phyloP scores from a whole-genome alignment of 768 basidiomycete species.

The Boletellus ananiceps region DNA sequence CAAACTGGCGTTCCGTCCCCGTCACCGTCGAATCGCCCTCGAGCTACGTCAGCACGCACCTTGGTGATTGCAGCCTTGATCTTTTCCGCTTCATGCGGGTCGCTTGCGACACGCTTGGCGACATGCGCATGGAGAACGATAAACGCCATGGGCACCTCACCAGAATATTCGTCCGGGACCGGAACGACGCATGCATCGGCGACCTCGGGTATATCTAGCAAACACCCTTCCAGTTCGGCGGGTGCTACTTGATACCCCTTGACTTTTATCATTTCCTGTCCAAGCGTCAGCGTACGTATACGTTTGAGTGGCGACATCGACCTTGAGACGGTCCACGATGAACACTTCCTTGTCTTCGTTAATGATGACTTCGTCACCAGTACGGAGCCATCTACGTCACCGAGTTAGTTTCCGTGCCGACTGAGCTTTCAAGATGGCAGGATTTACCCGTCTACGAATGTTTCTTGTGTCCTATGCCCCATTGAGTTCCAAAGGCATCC shows the following conservation, averaged over 20 bases:
- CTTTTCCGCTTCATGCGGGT: conserved; percentile 26
- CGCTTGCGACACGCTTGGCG: conserved; percentile 29
- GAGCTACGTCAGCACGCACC: conserved; percentile 29
- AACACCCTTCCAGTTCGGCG: conserved; percentile 64
- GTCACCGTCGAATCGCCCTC: conserved; percentile 3
- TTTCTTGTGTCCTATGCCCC: conserved; percentile 53
- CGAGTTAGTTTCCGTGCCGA: not conserved
- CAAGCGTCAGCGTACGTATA: conserved; percentile 4
- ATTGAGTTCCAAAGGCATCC: not conserved
- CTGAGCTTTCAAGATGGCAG: not conserved
- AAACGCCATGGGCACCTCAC: conserved; percentile 69
- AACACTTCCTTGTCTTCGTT: conserved; percentile 52
- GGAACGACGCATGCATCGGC: conserved; percentile 62
- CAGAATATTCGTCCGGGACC: conserved; percentile 63
- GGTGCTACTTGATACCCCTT: conserved; percentile 73
- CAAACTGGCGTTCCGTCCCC: conserved; percentile 36
- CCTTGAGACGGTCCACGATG: conserved; percentile 63
- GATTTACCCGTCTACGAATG: conserved; percentile 60
- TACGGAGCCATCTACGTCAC: conserved; percentile 54
- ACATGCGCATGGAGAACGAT: conserved; percentile 49
- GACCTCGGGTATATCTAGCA: conserved; percentile 58
- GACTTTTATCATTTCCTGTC: conserved; percentile 63
- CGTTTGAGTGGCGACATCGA: conserved; percentile 10
- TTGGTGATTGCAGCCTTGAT: conserved; percentile 46
- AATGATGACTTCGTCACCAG: conserved; percentile 62